These are phyloP conservation scores for Alternaria triticimaculans DNA, from an alignment of 2,329 filamentous ascomycete genomes.

Conservation along the genomic window DNA sequence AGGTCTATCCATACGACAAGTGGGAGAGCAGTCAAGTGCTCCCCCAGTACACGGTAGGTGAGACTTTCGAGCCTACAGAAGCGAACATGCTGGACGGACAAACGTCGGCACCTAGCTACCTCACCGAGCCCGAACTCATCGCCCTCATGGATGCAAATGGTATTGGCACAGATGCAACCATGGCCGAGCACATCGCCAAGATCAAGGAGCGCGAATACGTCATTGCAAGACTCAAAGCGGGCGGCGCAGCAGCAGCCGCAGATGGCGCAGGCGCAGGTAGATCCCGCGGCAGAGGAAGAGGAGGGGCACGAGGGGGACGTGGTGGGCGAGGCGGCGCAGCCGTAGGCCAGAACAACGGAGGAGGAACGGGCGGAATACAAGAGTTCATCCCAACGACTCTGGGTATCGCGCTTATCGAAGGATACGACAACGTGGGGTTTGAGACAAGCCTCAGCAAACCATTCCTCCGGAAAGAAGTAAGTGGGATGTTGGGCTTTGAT, in stretches of 20 bases:
- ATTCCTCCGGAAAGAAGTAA: constrained; percentile 85
- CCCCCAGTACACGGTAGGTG: constrained; percentile 78
- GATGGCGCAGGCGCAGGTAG: constrained; percentile 48
- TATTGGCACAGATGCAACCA: constrained; percentile 97
- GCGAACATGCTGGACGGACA: constrained; percentile 91
- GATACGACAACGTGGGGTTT: constrained; percentile 92
- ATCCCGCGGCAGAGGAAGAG: constrained; percentile 53
- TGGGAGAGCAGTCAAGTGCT: constrained; percentile 89
- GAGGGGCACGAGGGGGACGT: constrained; percentile 35
- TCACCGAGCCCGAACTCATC: constrained; percentile 95
- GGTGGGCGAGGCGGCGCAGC: constrained; percentile 57
- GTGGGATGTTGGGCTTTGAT: constrained; percentile 17
- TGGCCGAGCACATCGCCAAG: constrained; percentile 98
- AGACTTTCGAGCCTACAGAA: constrained; percentile 85
- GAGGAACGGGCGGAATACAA: constrained; percentile 63
- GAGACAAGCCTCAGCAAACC: constrained; percentile 94
- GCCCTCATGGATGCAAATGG: constrained; percentile 98
- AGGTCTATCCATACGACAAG: constrained; percentile 95
- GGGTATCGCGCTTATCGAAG: constrained; percentile 88
- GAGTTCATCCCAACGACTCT: constrained; percentile 94
- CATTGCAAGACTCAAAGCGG: constrained; percentile 63
- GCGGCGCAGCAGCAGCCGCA: constrained; percentile 39
- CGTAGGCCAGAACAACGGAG: constrained; percentile 49
- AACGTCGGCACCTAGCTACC: constrained; percentile 80
- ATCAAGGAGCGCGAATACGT: constrained; percentile 92